A percentile compares a stretch with the other conserved stretches of the same genome.
phyloP scores from a whole-genome alignment of 805 yeast genomes.

The Lachancea nothofagi region DNA sequence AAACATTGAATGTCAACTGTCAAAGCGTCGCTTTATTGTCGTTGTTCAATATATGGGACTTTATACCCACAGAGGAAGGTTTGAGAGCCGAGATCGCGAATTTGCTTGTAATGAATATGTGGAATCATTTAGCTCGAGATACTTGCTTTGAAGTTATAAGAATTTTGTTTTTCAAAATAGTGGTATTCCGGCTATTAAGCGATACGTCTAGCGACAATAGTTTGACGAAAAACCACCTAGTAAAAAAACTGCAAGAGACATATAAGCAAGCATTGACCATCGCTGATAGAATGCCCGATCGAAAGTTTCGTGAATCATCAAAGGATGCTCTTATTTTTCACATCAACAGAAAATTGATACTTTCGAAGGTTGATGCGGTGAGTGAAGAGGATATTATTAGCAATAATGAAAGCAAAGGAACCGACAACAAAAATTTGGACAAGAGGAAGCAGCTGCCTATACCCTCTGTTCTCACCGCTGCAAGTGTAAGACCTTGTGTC shows the following conservation, averaged over 20 bases:
- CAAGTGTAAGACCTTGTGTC: constrained; percentile 18
- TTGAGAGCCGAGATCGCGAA: constrained; percentile 10
- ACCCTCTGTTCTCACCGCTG: constrained; percentile 15
- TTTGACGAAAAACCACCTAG: neutral
- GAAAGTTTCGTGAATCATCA: constrained; percentile 1
- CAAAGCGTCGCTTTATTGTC: constrained; percentile 23
- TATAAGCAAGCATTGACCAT: constrained; percentile 1
- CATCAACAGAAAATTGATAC: constrained; percentile 22
- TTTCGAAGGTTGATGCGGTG: constrained; percentile 14
- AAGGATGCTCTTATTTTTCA: constrained; percentile 19
- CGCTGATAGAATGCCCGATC: neutral
- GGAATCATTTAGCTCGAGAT: constrained; percentile 18
- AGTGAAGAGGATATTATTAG: constrained; percentile 15
- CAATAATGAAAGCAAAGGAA: constrained; percentile 10
- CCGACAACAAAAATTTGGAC: neutral
- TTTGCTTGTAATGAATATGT: constrained; percentile 14
- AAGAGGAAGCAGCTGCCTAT: constrained; percentile 11
- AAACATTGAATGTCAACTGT: constrained; percentile 22
- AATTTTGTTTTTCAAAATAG: constrained; percentile 10
- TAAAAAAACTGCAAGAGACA: constrained; percentile 1
- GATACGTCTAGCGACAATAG: neutral
- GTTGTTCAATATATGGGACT: constrained; percentile 29
- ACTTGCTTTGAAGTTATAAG: constrained; percentile 14
- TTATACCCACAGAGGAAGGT: constrained; percentile 14
- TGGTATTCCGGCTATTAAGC: constrained; percentile 10